Conservation (phyloP, 1,284 basidiomycete species). For the Xerocomus amazonicus region DNA sequence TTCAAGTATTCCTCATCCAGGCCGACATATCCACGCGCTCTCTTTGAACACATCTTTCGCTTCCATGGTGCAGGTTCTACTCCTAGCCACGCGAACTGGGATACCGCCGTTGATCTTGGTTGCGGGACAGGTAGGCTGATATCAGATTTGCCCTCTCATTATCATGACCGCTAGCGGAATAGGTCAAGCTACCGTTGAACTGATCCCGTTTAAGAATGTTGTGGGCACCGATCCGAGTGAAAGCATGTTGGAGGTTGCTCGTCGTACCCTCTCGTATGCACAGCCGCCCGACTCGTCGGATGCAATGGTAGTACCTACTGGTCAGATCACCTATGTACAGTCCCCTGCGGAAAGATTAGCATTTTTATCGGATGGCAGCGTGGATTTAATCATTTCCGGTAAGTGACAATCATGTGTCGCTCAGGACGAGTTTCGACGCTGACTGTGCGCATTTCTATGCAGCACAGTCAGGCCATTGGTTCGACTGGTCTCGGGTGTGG, state of each 20-base stretch:
- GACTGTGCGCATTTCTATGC: no score
- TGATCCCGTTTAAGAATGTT: slow-evolving; percentile 60
- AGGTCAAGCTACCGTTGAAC: slow-evolving; percentile 67
- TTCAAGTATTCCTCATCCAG: slow-evolving; percentile 61
- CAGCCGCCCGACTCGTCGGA: background rate
- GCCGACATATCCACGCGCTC: slow-evolving; percentile 63
- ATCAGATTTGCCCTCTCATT: background rate
- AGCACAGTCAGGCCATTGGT: slow-evolving; percentile 90
- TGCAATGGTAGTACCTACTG: background rate
- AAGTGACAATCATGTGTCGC: slow-evolving; percentile 10
- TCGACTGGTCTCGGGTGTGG: slow-evolving; percentile 75
- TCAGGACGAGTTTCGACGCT: background rate
- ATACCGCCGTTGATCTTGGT: slow-evolving; percentile 69
- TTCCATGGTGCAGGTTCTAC: slow-evolving; percentile 46
- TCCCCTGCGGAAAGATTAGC: slow-evolving; percentile 55
- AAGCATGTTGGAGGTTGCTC: slow-evolving; percentile 71
- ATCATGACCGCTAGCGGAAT: background rate
- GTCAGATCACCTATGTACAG: slow-evolving; percentile 45
- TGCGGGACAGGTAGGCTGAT: slow-evolving; percentile 73
- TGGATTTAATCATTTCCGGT: slow-evolving; percentile 79
- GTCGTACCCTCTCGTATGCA: slow-evolving; percentile 28
- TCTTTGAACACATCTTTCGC: slow-evolving; percentile 59
- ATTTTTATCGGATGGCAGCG: slow-evolving; percentile 50
- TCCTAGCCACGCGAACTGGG: slow-evolving; percentile 34
- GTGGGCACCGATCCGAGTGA: slow-evolving; percentile 72